A percentile compares a stretch with the other conserved stretches of the same genome.
These are phyloP conservation scores for Vickermania spadyakhi DNA, from an alignment of 208 protist species.

Conservation along the genomic window DNA sequence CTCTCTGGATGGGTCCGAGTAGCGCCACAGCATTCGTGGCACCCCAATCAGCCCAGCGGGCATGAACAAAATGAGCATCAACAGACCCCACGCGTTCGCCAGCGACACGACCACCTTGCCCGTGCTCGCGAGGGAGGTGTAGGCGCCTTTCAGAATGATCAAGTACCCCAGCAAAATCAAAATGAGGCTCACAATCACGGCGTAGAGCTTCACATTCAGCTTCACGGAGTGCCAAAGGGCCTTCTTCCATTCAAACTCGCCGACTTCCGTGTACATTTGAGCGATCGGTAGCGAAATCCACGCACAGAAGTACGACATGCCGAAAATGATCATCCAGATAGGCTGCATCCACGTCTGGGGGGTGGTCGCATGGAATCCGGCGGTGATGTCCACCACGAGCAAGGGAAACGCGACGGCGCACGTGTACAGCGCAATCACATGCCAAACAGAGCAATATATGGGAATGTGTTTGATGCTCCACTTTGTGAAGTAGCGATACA, in stretches of 20 bases:
- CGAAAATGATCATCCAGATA: constrained; percentile 85
- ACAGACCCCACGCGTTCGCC: constrained; percentile 86
- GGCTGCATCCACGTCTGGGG: constrained; percentile 51
- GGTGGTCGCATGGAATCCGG: constrained; percentile 21
- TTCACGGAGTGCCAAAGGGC: constrained; percentile 59
- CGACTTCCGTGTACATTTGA: constrained; percentile 79
- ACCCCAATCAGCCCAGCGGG: constrained; percentile 77
- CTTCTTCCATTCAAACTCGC: constrained; percentile 60
- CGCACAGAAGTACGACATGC: constrained; percentile 71
- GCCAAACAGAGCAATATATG: constrained; percentile 46
- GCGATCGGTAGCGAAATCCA: constrained; percentile 82
- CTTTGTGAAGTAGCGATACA: constrained; percentile 78
- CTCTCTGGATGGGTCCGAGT: constrained; percentile 42
- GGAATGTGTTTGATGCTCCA: constrained; percentile 60
- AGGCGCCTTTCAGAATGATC: constrained; percentile 66
- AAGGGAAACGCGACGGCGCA: constrained; percentile 76
- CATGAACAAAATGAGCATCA: constrained; percentile 84
- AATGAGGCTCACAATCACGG: constrained; percentile 53
- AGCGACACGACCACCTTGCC: constrained; percentile 71
- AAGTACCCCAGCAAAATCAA: constrained; percentile 65
- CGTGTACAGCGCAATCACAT: constrained; percentile 69
- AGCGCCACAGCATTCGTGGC: constrained; percentile 76
- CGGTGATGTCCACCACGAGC: constrained; percentile 79
- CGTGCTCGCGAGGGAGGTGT: constrained; percentile 35
- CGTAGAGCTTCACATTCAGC: constrained; percentile 78